phyloP scores from a whole-genome alignment of 441 rosid genomes.

The Gossypium schwendimanii region DNA sequence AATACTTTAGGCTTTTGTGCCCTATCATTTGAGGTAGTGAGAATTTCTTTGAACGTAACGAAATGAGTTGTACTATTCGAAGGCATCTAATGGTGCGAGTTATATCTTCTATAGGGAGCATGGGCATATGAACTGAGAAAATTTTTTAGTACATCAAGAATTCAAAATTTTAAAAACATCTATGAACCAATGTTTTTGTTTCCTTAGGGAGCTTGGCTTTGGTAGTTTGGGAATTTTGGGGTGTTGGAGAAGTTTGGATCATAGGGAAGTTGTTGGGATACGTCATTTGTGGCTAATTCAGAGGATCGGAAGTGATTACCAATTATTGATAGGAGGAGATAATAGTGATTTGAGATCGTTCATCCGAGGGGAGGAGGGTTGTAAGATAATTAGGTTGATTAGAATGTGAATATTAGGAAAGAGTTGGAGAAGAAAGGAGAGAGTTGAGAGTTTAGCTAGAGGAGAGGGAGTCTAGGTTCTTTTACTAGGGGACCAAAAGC shows the following conservation, averaged over 20 bases:
- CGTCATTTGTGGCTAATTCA: neutral
- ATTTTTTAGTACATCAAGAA: neutral
- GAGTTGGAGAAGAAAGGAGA: neutral
- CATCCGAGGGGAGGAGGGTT: neutral
- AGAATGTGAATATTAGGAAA: neutral
- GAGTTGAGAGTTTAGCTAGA: neutral
- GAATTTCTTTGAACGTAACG: no score
- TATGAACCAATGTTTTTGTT: neutral
- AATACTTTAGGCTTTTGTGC: no score
- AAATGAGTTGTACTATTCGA: no score
- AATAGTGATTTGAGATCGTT: neutral
- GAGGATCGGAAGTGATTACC: neutral
- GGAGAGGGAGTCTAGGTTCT: neutral
- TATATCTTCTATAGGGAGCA: neutral
- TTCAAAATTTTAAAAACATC: neutral
- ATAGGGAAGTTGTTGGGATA: neutral
- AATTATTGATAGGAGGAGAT: neutral
- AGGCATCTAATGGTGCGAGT: no score
- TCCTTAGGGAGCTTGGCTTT: neutral
- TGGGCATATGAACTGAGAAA: neutral
- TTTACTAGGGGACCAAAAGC: neutral
- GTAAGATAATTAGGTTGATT: neutral
- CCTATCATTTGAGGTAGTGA: no score
- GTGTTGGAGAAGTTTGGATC: neutral
- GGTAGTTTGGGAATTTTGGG: neutral